Conservation (phyloP, 129 eudicot species). For the Silybum marianum region DNA sequence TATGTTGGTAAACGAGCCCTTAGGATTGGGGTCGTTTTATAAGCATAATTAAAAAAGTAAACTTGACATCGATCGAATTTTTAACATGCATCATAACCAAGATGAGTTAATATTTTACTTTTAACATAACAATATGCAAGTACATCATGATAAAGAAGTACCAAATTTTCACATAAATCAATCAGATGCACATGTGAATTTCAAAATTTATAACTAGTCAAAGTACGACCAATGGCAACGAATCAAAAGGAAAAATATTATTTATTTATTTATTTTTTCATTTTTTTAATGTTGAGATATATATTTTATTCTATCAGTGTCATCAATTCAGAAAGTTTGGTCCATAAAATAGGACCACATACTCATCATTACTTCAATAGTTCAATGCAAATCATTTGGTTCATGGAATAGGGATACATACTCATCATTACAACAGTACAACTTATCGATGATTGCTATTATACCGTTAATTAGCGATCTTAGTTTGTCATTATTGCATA, state of each 20-base stretch:
- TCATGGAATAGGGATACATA: neutral
- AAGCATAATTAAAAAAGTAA: neutral
- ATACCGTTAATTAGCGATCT: neutral
- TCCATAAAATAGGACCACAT: constrained; percentile 9
- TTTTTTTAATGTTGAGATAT: neutral
- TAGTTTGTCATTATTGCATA: constrained; percentile 16
- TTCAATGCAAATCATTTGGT: constrained; percentile 20
- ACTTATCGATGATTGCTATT: constrained; percentile 11
- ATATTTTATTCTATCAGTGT: neutral
- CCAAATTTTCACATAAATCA: neutral
- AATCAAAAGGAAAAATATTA: neutral
- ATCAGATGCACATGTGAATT: neutral
- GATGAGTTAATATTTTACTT: too few relatives aligned
- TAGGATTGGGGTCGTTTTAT: too few relatives aligned
- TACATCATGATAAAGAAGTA: neutral
- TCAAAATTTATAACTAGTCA: neutral
- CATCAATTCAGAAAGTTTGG: neutral
- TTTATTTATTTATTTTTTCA: neutral
- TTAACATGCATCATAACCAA: too few relatives aligned
- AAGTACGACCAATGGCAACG: neutral
- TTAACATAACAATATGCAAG: neutral
- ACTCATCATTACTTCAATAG: constrained; percentile 24
- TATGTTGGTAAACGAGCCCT: neutral
- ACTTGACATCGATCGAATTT: neutral
- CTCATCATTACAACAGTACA: constrained; percentile 29